phyloP scores from a whole-genome alignment of 257 asterid species.

The Euphrasia confusa region DNA sequence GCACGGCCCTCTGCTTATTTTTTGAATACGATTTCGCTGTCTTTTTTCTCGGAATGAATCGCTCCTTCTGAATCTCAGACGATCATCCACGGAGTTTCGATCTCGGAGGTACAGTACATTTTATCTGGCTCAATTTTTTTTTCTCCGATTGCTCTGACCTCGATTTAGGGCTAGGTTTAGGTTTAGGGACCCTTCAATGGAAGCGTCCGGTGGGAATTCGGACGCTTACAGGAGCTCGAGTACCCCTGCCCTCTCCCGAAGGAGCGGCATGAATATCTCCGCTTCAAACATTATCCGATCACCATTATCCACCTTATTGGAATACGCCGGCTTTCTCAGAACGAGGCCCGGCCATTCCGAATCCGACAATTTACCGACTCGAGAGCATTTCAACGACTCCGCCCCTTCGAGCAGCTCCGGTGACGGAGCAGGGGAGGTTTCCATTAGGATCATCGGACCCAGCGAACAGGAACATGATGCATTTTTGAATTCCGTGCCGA shows the following conservation, averaged over 20 bases:
- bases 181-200: conserved; percentile 57
- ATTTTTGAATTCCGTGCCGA: conserved; percentile 28
- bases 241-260: conserved; percentile 36
- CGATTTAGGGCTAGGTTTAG: conserved; percentile 54
- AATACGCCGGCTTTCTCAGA: conserved; percentile 58
- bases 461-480: conserved; percentile 44
- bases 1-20: background rate
- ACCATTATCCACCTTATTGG: conserved; percentile 64
- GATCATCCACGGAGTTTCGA: conserved; percentile 57
- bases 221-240: conserved; percentile 50
- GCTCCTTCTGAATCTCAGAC: conserved; percentile 16
- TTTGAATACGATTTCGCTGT: conserved; percentile 12
- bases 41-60: conserved; percentile 14
- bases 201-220: conserved; percentile 67
- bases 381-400: conserved; percentile 33
- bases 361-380: conserved; percentile 34
- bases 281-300: conserved; percentile 57
- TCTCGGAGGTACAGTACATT: conserved; percentile 42
- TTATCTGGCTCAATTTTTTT: background rate
- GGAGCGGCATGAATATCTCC: conserved; percentile 48
- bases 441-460: conserved; percentile 65
- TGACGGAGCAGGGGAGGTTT: conserved; percentile 56
- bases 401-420: conserved; percentile 25
- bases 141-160: conserved; percentile 8
- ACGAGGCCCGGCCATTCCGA: conserved; percentile 41